These are phyloP conservation scores for Dictyostelium purpureum DNA, from an alignment of 78 protist species.

Conservation along the genomic window DNA sequence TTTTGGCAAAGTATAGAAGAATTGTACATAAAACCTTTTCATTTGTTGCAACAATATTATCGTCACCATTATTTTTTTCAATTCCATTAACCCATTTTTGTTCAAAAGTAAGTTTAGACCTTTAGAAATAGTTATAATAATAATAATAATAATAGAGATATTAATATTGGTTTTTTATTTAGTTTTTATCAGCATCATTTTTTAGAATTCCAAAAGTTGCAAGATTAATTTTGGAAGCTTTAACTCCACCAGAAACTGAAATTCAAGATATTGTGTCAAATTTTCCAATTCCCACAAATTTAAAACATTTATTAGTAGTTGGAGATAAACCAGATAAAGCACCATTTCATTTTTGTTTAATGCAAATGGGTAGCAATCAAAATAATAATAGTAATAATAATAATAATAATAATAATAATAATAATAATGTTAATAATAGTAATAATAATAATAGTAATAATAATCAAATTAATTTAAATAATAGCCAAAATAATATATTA, in stretches of 20 bases:
- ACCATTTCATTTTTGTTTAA: slow-evolving; percentile 50
- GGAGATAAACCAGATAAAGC: slow-evolving; percentile 67
- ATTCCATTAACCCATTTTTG: slow-evolving; percentile 51
- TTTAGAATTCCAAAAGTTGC: slow-evolving; percentile 73
- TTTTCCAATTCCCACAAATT: slow-evolving; percentile 64
- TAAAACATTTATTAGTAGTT: slow-evolving; percentile 37
- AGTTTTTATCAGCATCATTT: slow-evolving; percentile 42
- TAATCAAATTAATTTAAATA: neutral
- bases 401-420: neutral
- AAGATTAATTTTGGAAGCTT: slow-evolving; percentile 31
- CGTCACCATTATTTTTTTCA: neutral
- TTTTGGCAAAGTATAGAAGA: slow-evolving; percentile 14
- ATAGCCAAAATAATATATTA: neutral
- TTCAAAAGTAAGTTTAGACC: slow-evolving; percentile 24
- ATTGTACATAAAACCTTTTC: slow-evolving; percentile 53
- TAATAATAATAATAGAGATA: neutral
- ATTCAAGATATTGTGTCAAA: slow-evolving; percentile 48
- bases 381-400: neutral
- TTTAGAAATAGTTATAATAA: neutral
- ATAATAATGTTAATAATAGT: neutral
- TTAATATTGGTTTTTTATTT: neutral
- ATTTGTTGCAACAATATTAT: slow-evolving; percentile 5
- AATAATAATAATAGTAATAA: neutral
- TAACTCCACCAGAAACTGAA: slow-evolving; percentile 69
- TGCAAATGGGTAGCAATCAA: slow-evolving; percentile 51